A percentile compares a stretch with the other conserved stretches of the same genome.
These are phyloP conservation scores for Lactarius tabidus DNA, from an alignment of 768 basidiomycete genomes.

Conservation along the genomic window DNA sequence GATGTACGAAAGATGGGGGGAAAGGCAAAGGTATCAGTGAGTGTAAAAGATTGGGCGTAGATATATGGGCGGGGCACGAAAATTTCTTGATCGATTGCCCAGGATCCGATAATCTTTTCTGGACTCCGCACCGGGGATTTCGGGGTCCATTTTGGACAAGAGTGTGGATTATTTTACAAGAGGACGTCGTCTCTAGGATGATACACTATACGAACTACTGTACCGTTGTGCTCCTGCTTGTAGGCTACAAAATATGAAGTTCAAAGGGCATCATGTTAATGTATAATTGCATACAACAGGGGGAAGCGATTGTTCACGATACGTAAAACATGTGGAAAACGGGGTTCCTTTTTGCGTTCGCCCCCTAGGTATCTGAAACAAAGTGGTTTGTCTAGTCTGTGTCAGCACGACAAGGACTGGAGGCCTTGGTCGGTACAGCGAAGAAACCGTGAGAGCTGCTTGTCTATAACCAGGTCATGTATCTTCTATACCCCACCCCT, in stretches of 20 bases:
- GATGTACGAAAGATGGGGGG: slow-evolving; percentile 44
- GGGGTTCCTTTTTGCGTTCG: slow-evolving; percentile 1
- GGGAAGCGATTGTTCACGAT: slow-evolving; percentile 4
- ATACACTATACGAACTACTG: slow-evolving; percentile 9
- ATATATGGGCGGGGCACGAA: slow-evolving; percentile 30
- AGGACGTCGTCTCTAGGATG: background rate
- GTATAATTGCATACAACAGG: slow-evolving; percentile 14
- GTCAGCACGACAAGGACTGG: slow-evolving; percentile 8
- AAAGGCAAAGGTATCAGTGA: slow-evolving; percentile 31
- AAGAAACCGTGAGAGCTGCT: slow-evolving; percentile 3
- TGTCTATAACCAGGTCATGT: slow-evolving; percentile 12
- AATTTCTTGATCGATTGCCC: slow-evolving; percentile 27
- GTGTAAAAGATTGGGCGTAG: slow-evolving; percentile 32
- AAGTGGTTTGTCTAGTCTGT: background rate
- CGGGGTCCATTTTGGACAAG: background rate
- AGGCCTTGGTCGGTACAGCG: slow-evolving; percentile 1
- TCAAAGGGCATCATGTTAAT: slow-evolving; percentile 1
- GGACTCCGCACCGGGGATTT: slow-evolving; percentile 13
- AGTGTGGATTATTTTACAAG: background rate
- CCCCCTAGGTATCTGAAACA: slow-evolving; percentile 16
- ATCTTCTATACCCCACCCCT: slow-evolving; percentile 60
- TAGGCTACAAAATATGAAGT: slow-evolving; percentile 11
- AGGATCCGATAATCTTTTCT: slow-evolving; percentile 25
- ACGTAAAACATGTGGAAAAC: slow-evolving; percentile 9
- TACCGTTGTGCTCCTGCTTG: background rate